Conservation (phyloP, 1,284 basidiomycete species). For the Porodaedalea pini region DNA sequence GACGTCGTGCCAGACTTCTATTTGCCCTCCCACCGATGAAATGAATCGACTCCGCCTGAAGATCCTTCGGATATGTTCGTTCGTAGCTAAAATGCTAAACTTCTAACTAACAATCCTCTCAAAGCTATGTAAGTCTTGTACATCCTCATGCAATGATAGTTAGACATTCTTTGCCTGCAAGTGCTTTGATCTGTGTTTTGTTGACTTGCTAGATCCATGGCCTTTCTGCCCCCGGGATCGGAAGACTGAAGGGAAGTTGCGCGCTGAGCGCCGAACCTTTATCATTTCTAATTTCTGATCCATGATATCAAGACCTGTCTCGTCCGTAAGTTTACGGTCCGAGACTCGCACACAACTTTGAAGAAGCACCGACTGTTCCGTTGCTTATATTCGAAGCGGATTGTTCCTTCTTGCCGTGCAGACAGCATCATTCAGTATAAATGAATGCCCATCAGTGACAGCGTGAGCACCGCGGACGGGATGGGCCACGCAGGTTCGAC, state of each 20-base stretch:
- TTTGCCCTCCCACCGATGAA: not conserved
- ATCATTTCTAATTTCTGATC: not conserved
- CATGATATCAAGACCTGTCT: not conserved
- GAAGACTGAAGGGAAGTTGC: too few species aligned
- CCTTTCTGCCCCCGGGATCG: too few species aligned
- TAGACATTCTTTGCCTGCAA: not conserved
- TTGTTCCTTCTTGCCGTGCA: too few species aligned
- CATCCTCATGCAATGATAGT: not conserved
- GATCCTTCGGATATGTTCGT: not conserved
- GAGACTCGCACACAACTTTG: not conserved
- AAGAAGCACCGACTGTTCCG: not conserved
- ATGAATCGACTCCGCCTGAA: not conserved
- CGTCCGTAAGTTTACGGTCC: not conserved
- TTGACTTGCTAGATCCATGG: too few species aligned
- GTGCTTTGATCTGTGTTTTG: not conserved
- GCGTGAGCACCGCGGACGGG: not conserved
- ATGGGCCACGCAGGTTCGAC: not conserved
- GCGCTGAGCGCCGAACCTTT: not conserved
- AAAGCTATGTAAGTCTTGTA: not conserved
- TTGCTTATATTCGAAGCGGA: not conserved
- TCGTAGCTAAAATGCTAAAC: constrained; percentile 9
- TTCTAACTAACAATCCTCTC: constrained; percentile 1
- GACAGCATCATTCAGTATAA: too few species aligned
- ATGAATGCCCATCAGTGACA: not conserved
- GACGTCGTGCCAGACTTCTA: not conserved